A percentile compares a stretch with the other conserved stretches of the same genome.
Conservation (phyloP, 208 protist species). For the Trypanosoma lewisi region DNA sequence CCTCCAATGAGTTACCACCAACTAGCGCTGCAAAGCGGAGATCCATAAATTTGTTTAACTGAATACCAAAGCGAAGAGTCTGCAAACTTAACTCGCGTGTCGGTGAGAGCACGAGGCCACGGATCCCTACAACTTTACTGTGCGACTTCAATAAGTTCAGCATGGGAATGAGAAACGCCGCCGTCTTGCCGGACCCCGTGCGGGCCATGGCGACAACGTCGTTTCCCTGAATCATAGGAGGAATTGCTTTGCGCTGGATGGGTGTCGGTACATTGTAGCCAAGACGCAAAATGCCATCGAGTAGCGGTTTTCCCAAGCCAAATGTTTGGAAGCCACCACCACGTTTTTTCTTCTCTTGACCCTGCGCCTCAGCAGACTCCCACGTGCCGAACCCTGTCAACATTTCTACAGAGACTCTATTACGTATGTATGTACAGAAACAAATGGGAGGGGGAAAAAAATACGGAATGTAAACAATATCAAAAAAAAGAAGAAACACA, state of each 20-base stretch:
- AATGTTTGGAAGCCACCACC: slow-evolving; percentile 87
- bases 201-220: slow-evolving; percentile 99
- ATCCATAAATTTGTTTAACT: slow-evolving; percentile 93
- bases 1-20: slow-evolving; percentile 96
- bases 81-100: slow-evolving; percentile 99
- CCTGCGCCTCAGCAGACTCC: slow-evolving; percentile 54
- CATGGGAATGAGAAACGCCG: slow-evolving; percentile 98
- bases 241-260: slow-evolving; percentile 98
- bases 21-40: slow-evolving; percentile 94
- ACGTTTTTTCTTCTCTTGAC: slow-evolving; percentile 69
- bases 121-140: slow-evolving; percentile 92
- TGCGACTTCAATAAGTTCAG: slow-evolving; percentile 92
- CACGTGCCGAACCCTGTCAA: slow-evolving; percentile 67
- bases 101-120: slow-evolving; percentile 97
- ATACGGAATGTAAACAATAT: neutral
- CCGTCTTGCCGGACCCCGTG: slow-evolving; percentile 99
- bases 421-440: neutral
- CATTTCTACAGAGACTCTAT: neutral
- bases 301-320: slow-evolving; percentile 89
- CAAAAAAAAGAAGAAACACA: neutral
- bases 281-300: slow-evolving; percentile 93
- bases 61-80: slow-evolving; percentile 94
- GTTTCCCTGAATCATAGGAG: slow-evolving; percentile 90
- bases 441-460: neutral
- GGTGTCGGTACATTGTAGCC: slow-evolving; percentile 98